Evolutionary conservation across 345 rosid genomes (phyloP).

Genomic region (Clarkia xantiana): DNA sequence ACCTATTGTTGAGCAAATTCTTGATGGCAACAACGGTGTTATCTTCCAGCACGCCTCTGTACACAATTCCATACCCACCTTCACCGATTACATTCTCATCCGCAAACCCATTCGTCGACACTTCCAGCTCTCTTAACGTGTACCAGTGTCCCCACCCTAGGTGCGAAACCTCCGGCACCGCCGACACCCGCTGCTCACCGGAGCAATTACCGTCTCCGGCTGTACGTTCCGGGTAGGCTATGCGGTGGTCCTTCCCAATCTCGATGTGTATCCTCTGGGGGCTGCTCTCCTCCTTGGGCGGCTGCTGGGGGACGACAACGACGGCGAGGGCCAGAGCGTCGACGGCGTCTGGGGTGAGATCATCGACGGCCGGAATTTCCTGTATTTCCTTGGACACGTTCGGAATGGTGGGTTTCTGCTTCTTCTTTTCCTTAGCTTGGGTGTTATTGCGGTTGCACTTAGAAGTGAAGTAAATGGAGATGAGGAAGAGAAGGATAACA

Average conservation of each 20-base stretch:
- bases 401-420: conserved; percentile 34
- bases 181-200: conserved; percentile 27
- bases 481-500: conserved; percentile 61
- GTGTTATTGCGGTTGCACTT: conserved; percentile 29
- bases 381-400: conserved; percentile 64
- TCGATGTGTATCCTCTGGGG: conserved; percentile 55
- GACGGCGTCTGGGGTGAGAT: conserved; percentile 18
- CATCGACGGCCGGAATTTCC: conserved; percentile 58
- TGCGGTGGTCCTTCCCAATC: conserved; percentile 75
- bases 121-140: conserved; percentile 82
- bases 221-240: conserved; percentile 57
- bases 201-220: conserved; percentile 56
- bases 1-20: conserved; percentile 85
- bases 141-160: conserved; percentile 99
- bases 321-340: conserved; percentile 28
- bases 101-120: conserved; percentile 54
- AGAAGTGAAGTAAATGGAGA: conserved; percentile 79
- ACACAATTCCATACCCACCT: conserved; percentile 96
- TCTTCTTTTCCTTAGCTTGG: too few relatives aligned
- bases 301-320: conserved; percentile 14
- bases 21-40: conserved; percentile 63
- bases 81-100: conserved; percentile 85
- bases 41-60: conserved; percentile 59
- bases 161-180: conserved; percentile 89
- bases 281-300: conserved; percentile 24